Evolutionary conservation across 768 basidiomycete species (phyloP).

Genomic region (Nevesoporus exiguus): DNA sequence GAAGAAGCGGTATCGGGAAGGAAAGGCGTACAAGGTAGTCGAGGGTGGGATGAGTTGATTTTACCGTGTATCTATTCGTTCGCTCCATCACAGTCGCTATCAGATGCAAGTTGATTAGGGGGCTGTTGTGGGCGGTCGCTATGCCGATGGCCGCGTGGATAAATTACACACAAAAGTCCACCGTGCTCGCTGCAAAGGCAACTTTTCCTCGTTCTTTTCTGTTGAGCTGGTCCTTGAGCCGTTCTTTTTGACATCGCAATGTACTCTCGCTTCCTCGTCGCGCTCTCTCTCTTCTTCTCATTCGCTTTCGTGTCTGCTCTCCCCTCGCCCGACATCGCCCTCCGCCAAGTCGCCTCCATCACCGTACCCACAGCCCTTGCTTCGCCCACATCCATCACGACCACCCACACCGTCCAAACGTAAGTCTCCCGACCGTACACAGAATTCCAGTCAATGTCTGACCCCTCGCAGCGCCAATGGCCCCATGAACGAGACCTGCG

Average conservation of each 20-base stretch:
- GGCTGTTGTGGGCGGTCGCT: constrained; percentile 7
- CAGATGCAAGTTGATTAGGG: not conserved
- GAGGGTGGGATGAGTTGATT: constrained; percentile 60
- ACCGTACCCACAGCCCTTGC: constrained; percentile 22
- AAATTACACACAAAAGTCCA: too few relatives aligned
- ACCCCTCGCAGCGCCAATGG: constrained; percentile 43
- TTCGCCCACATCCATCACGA: constrained; percentile 36
- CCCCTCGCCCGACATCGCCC: constrained; percentile 21
- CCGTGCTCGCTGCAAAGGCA: too few relatives aligned
- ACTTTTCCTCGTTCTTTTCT: not conserved
- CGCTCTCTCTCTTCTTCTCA: constrained; percentile 25
- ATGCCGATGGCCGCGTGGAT: constrained; percentile 14
- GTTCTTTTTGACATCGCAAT: constrained; percentile 23
- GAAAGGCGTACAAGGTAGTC: constrained; percentile 83
- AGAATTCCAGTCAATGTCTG: not conserved
- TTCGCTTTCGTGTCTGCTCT: constrained; percentile 27
- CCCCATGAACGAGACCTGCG: constrained; percentile 54
- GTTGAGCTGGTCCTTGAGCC: constrained; percentile 42
- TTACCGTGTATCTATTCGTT: not conserved
- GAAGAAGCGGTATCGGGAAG: constrained; percentile 51
- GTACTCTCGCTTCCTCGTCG: constrained; percentile 17
- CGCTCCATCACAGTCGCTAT: not conserved
- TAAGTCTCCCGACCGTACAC: constrained; percentile 25
- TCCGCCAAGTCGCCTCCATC: constrained; percentile 21
- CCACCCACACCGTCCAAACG: constrained; percentile 38